phyloP scores from a whole-genome alignment of 257 asterid species.

The Rhazya stricta region DNA sequence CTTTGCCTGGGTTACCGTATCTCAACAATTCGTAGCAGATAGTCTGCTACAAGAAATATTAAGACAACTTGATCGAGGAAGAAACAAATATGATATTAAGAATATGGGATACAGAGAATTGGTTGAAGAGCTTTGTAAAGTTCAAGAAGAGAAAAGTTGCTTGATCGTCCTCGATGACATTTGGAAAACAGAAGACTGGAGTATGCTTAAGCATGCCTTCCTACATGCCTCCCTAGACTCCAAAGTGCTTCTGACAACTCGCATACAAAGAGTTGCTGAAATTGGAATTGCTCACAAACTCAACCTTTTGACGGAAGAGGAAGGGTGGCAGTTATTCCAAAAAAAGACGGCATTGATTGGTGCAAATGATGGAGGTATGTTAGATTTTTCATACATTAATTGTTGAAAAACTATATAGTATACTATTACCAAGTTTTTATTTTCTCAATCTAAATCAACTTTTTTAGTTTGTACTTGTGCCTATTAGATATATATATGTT shows the following conservation, averaged over 20 bases:
- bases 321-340: slow-evolving; percentile 9
- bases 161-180: slow-evolving; percentile 19
- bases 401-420: too few species aligned
- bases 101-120: not conserved
- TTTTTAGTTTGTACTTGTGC: too few species aligned
- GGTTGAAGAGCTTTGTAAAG: slow-evolving; percentile 1
- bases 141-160: slow-evolving; percentile 2
- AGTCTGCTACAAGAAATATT: not conserved
- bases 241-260: slow-evolving; percentile 14
- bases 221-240: not conserved
- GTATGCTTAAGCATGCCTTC: not conserved
- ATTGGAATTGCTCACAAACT: slow-evolving; percentile 2
- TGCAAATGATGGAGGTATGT: slow-evolving; percentile 1
- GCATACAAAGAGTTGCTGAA: slow-evolving; percentile 3
- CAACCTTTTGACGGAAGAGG: not conserved
- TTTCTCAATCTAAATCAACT: too few species aligned
- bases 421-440: too few species aligned
- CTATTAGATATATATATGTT: too few species aligned
- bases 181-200: slow-evolving; percentile 11
- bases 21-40: not conserved
- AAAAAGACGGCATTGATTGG: not conserved
- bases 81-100: too few species aligned
- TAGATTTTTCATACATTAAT: too few species aligned
- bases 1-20: not conserved
- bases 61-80: not conserved